phyloP scores from a whole-genome alignment of 2,329 filamentous ascomycete genomes.

The Phialophora macrospora region DNA sequence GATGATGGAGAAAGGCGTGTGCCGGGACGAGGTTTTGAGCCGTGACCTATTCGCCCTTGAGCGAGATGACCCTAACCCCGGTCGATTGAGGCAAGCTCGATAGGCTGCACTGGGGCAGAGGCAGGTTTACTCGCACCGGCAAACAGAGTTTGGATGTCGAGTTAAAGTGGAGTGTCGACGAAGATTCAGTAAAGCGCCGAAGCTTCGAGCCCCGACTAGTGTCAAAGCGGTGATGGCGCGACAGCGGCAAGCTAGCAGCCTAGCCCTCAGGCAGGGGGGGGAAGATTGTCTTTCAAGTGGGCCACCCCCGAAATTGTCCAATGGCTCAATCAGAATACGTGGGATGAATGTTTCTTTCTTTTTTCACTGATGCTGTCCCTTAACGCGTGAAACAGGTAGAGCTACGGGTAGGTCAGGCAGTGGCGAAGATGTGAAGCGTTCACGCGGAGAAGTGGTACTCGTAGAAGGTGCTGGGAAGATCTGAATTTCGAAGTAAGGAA shows the following conservation, averaged over 20 bases:
- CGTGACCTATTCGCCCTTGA: conserved; percentile 17
- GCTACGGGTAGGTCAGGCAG: conserved; percentile 9
- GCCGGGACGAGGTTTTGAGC: conserved; percentile 18
- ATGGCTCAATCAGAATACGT: conserved; percentile 11
- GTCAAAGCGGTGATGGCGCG: conserved; percentile 25
- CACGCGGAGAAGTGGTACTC: conserved; percentile 1
- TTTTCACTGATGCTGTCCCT: conserved; percentile 3
- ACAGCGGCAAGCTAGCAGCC: conserved; percentile 32
- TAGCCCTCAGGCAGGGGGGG: conserved; percentile 12
- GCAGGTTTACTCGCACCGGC: conserved; percentile 31
- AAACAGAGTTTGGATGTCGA: conserved; percentile 29
- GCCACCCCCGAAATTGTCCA: conserved; percentile 16
- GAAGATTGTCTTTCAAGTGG: conserved; percentile 12
- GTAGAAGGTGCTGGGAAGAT: background rate
- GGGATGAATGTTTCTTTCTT: conserved; percentile 11
- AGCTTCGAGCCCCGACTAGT: conserved; percentile 25
- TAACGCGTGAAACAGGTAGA: conserved; percentile 19
- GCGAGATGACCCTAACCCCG: conserved; percentile 19
- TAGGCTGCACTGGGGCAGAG: conserved; percentile 24
- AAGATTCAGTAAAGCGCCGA: conserved; percentile 26
- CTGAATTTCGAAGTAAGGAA: background rate
- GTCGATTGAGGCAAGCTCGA: conserved; percentile 12
- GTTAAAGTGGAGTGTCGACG: conserved; percentile 26
- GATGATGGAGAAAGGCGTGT: conserved; percentile 25
- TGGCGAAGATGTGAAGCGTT: conserved; percentile 13